phyloP scores from a whole-genome alignment of 441 rosid species.

The Adansonia madagascariensis region DNA sequence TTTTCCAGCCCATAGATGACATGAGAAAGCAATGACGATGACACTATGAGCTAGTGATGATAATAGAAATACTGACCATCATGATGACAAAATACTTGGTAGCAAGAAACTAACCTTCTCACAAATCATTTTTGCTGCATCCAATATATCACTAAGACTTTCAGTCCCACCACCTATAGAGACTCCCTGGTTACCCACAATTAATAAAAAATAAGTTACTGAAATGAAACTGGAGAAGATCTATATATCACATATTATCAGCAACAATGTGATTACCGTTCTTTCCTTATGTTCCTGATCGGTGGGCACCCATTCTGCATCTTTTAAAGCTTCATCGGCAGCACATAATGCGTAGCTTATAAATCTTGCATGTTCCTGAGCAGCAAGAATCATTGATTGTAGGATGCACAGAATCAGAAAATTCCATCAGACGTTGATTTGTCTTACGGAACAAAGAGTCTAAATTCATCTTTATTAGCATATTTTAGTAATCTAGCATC shows the following conservation, averaged over 20 bases:
- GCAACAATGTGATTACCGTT: conserved; percentile 55
- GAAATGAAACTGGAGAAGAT: conserved; percentile 17
- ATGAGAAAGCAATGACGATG: neutral
- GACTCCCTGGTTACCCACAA: conserved; percentile 70
- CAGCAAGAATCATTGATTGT: conserved; percentile 22
- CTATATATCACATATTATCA: neutral
- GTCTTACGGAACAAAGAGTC: neutral
- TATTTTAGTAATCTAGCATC: neutral
- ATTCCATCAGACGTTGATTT: neutral
- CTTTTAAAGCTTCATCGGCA: conserved; percentile 83
- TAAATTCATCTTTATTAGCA: neutral
- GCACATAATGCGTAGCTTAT: conserved; percentile 92
- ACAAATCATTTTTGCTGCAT: conserved; percentile 87
- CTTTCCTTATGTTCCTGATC: conserved; percentile 72
- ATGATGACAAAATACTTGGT: conserved; percentile 6
- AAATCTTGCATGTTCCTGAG: conserved; percentile 75
- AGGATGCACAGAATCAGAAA: conserved; percentile 16
- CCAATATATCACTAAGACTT: conserved; percentile 81
- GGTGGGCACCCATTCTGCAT: conserved; percentile 77
- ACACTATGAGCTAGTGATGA: neutral
- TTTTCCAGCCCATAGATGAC: neutral
- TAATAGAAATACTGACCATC: neutral
- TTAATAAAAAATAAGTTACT: conserved; percentile 13
- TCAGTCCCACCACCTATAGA: conserved; percentile 95
- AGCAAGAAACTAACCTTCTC: conserved; percentile 62